A percentile compares a stretch with the other conserved stretches of the same genome.
Evolutionary conservation across 176 grass and related monocot genomes (phyloP).

Genomic region (Zea luxurians): DNA sequence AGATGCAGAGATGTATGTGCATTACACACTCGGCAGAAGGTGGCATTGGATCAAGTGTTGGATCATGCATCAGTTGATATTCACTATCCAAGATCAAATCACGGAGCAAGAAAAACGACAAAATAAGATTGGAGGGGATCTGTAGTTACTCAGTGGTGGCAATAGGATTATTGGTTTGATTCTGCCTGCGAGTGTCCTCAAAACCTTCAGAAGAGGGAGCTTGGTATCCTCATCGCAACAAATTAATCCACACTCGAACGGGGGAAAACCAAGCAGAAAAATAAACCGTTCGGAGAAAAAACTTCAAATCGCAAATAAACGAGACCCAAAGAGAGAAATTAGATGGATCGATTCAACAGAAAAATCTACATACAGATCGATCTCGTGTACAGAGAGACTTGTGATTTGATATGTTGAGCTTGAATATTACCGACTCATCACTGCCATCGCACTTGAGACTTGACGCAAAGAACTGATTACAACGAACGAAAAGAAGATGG

Average conservation of each 20-base stretch:
- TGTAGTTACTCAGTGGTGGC: conserved; percentile 73
- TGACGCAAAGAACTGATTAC: neutral
- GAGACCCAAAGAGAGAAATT: neutral
- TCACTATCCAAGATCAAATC: conserved; percentile 44
- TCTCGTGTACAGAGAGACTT: conserved; percentile 43
- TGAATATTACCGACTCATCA: conserved; percentile 82
- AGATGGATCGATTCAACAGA: conserved; percentile 85
- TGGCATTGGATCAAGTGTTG: conserved; percentile 76
- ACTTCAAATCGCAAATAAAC: neutral
- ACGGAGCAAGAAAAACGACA: neutral
- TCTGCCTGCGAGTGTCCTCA: conserved; percentile 91
- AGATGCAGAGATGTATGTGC: neutral
- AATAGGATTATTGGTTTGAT: conserved; percentile 73
- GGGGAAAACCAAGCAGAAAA: neutral
- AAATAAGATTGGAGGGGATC: neutral
- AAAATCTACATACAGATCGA: conserved; percentile 84
- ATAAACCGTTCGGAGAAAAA: too few relatives aligned
- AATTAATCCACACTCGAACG: neutral
- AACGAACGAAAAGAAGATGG: neutral
- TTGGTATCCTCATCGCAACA: conserved; percentile 80
- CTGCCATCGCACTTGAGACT: conserved; percentile 41
- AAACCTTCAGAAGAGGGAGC: conserved; percentile 97
- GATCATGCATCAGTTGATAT: conserved; percentile 57
- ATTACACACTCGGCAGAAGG: conserved; percentile 31
- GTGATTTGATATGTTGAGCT: conserved; percentile 98